phyloP scores from a whole-genome alignment of 148 eudicot genomes.

The Camellia granthamiana region DNA sequence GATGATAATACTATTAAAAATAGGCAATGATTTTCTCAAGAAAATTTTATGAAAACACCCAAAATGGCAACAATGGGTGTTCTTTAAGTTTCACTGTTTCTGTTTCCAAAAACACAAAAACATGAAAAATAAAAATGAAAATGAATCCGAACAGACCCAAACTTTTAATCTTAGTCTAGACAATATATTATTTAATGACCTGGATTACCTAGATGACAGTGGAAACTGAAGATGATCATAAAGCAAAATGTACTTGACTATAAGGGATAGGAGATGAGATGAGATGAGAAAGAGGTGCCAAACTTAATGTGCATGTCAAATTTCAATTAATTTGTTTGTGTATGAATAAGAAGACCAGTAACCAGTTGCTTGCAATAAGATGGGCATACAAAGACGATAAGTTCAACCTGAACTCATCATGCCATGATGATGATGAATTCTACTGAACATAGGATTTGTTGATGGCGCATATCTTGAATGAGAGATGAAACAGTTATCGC shows the following conservation, averaged over 20 bases:
- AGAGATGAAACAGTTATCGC: neutral
- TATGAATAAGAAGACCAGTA: neutral
- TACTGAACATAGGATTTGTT: neutral
- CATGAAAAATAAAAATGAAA: too few species aligned
- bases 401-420: neutral
- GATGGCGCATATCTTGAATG: neutral
- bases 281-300: neutral
- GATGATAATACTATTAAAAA: too few species aligned
- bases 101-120: too few species aligned
- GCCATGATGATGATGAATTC: neutral
- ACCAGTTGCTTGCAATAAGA: neutral
- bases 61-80: too few species aligned
- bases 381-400: neutral
- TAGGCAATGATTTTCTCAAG: too few species aligned
- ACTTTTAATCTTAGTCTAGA: neutral
- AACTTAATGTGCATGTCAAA: neutral
- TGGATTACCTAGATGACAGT: neutral
- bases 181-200: neutral
- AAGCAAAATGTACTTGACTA: too few species aligned
- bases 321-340: conserved; percentile 2
- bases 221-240: too few species aligned
- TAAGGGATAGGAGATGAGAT: too few species aligned
- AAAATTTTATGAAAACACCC: too few species aligned
- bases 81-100: too few species aligned
- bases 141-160: too few species aligned